These are phyloP conservation scores for Mucor saturninus DNA, from an alignment of 371 early-diverging fungal genomes.

Conservation along the genomic window DNA sequence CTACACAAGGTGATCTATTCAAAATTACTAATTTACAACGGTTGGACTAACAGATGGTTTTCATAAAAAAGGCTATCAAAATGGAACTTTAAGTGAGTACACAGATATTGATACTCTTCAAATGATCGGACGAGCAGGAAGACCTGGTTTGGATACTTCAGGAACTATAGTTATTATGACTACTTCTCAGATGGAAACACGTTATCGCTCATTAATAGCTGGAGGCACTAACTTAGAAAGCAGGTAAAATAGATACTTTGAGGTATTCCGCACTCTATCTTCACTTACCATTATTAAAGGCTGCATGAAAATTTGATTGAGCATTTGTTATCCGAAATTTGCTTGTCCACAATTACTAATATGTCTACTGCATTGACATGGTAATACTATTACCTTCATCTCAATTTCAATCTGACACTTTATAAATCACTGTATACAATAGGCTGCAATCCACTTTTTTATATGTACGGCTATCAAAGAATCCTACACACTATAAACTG, in stretches of 20 bases:
- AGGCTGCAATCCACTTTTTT: slow-evolving; percentile 80
- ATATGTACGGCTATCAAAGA: slow-evolving; percentile 67
- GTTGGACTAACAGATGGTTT: slow-evolving; percentile 10
- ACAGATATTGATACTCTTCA: slow-evolving; percentile 80
- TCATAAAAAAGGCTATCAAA: slow-evolving; percentile 66
- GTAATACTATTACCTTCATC: slow-evolving; percentile 29
- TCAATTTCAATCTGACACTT: background rate
- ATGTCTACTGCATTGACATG: slow-evolving; percentile 67
- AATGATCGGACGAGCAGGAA: slow-evolving; percentile 94
- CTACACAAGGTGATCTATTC: slow-evolving; percentile 45
- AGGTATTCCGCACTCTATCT: background rate
- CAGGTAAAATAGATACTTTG: slow-evolving; percentile 39
- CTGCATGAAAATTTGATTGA: slow-evolving; percentile 80
- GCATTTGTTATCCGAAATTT: slow-evolving; percentile 85
- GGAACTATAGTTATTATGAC: slow-evolving; percentile 86
- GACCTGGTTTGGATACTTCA: slow-evolving; percentile 83
- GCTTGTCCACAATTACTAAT: slow-evolving; percentile 68
- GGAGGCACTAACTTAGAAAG: slow-evolving; percentile 71
- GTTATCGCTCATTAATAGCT: slow-evolving; percentile 62
- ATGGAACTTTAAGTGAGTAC: slow-evolving; percentile 63
- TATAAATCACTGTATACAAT: background rate
- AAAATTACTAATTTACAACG: background rate
- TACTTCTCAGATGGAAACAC: slow-evolving; percentile 45
- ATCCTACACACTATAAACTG: slow-evolving; percentile 65
- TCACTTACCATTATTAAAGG: slow-evolving; percentile 14